A percentile compares a stretch with the other conserved stretches of the same genome.
phyloP scores from a whole-genome alignment of 2,329 filamentous ascomycete species.

The Gyromitra esculenta region DNA sequence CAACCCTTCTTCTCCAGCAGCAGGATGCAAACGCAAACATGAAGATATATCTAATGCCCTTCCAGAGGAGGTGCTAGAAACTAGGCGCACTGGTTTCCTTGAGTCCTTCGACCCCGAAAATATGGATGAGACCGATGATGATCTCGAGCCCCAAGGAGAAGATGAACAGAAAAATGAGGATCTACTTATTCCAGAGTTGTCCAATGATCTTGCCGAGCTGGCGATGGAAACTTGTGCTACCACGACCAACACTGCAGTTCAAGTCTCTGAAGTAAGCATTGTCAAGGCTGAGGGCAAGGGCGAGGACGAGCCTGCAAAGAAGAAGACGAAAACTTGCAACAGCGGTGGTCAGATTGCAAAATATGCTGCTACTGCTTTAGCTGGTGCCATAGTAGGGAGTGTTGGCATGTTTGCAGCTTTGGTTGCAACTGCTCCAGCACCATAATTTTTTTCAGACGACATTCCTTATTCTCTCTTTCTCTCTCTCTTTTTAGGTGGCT shows the following conservation, averaged over 20 bases:
- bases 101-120: conserved; percentile 4
- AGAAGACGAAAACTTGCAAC: conserved; percentile 53
- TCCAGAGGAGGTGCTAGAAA: conserved; percentile 31
- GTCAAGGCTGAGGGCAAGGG: conserved; percentile 11
- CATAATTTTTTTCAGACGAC: conserved; percentile 27
- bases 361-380: conserved; percentile 59
- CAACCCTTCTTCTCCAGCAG: conserved; percentile 47
- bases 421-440: conserved; percentile 60
- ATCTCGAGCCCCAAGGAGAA: conserved; percentile 43
- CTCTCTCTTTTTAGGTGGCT: conserved; percentile 21
- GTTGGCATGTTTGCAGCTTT: conserved; percentile 60
- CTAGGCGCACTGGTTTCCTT: neutral
- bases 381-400: conserved; percentile 60
- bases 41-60: conserved; percentile 37
- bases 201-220: conserved; percentile 9
- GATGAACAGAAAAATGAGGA: neutral
- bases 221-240: conserved; percentile 11
- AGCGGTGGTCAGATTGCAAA: conserved; percentile 49
- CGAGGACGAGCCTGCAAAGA: conserved; percentile 52
- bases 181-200: neutral
- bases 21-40: conserved; percentile 48
- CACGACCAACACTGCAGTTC: conserved; percentile 35
- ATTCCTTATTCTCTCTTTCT: conserved; percentile 7
- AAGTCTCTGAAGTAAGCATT: conserved; percentile 41
- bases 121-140: conserved; percentile 48